Base-by-base conservation (phyloP, 345 rosid genomes). In the Eucalyptus erythrocorys region DNA sequence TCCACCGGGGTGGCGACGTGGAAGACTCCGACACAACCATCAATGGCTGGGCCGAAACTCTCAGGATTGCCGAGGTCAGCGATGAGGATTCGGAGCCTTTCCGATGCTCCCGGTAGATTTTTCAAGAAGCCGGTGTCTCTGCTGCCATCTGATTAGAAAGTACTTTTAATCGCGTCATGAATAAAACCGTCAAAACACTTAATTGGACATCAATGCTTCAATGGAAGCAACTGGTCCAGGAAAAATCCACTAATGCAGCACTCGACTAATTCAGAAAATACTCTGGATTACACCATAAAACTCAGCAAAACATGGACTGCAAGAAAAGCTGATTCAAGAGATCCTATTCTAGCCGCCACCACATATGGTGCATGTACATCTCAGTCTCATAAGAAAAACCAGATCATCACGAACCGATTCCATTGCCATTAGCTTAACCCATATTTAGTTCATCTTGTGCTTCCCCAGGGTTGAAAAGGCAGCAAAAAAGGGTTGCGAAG, bases 81-180 rank as follows among this genome's bases (percentile, higher is more conserved):
- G 3, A 85, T 34, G 55, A 91, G 88, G 43, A 88, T 91, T 59
- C 87, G 61, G n/a, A 96, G 98, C 80, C 90, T 91, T 87, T 92
- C 89, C 3, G 92, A 85, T 87, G 98, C 98, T 61, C 92, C 93
- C 8, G 93, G 95, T 26, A 94, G 93, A 85, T 85, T 93, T 57
- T 93, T 95, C 81, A 93, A 91, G 93, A 92, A 94, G 90, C 94
- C 91, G 30, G 88, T 34, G 84, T 95, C 97, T 91, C 91, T 94
- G 85, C 89, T 91, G 48, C 89, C 89, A 86, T 91, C 95, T 96
- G 92, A n/a, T 8, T 7, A 8, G 27, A 57, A 68, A 7, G 42
- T 27, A 47, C 30, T 4, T 16, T 34, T 15, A 40, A 40, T 26
- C 40, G 43, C 26, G 30, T 49, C 24, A 2, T 3, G 1, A 45